Conservation (phyloP, 306 rosid genomes). For the Arachis hypogaea region DNA sequence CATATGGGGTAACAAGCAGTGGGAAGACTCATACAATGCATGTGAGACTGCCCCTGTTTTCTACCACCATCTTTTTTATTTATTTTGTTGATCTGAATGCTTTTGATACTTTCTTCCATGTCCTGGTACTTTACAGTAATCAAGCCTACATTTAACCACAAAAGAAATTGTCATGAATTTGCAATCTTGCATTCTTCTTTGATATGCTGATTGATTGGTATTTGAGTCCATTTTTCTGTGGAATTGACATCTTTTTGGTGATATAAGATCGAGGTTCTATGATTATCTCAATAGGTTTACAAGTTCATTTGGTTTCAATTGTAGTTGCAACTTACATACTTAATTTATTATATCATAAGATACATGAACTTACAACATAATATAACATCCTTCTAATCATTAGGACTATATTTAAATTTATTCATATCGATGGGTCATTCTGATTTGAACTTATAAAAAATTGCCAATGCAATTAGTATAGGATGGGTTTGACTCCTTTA, state of each 20-base stretch:
- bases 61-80: slow-evolving; percentile 26
- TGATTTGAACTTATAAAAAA: slow-evolving; percentile 1
- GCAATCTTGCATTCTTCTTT: slow-evolving; percentile 19
- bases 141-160: slow-evolving; percentile 1
- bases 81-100: slow-evolving; percentile 9
- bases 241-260: slow-evolving; percentile 7
- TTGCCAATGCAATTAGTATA: neutral
- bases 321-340: slow-evolving; percentile 25
- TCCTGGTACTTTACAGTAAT: slow-evolving; percentile 9
- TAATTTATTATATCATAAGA: neutral
- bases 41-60: slow-evolving; percentile 58
- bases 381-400: slow-evolving; percentile 6
- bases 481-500: neutral
- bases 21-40: slow-evolving; percentile 99
- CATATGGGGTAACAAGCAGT: slow-evolving; percentile 98
- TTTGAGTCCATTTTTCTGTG: slow-evolving; percentile 18
- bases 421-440: slow-evolving; percentile 1
- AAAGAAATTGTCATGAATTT: slow-evolving; percentile 17
- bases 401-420: neutral
- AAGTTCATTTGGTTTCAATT: slow-evolving; percentile 9
- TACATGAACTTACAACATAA: slow-evolving; percentile 18
- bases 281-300: slow-evolving; percentile 20
- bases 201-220: slow-evolving; percentile 27
- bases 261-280: neutral
- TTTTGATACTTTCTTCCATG: slow-evolving; percentile 14